Evolutionary conservation across 1,284 basidiomycete genomes (phyloP), one percentile per base, ranked within the genome.

Genomic region (Trichosporon sp.): DNA sequence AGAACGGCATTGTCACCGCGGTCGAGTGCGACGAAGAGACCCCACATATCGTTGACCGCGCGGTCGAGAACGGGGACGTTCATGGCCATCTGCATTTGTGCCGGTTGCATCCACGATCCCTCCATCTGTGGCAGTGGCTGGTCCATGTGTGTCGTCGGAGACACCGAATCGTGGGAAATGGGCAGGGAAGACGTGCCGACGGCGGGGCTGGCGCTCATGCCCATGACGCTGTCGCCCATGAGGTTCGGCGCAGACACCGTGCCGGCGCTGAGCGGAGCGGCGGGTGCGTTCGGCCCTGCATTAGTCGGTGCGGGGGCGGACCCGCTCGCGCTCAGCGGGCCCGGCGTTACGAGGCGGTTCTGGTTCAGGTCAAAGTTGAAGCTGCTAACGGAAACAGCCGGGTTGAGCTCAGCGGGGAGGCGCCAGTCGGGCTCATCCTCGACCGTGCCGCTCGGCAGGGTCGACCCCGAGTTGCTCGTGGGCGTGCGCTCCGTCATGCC

Each of bases 11-110:
- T 60, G 29, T 72, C 62, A 1, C 73, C 73, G 25, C 68, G 68
- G 27, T 72, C 70, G 8, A 74, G 68, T 13, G 66, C 69, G 34
- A 70, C 47, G 31, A 69, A 66, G 1, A 72, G 56, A 0, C 47
- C 38, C 69, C 69, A 72, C 51, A 69, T 53, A 56, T 68, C 64
- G 51, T 51, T 47, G 18, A 70, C 65, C 1, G 68, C 63, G 47
- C 63, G 66, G 51, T 63, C 66, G 58, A 58, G 65, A 18, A 51
- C 9, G 47, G 70, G 70, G n/a, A n/a, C n/a, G n/a, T n/a, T n/a
- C 23, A 67, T 66, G 2, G 51, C 65, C 35, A 68, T 71, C 63
- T 47, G 66, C 60, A 51, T 62, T 15, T 62, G 58, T 2, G 68
- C 65, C 35, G 65, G 62, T n/a, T 66, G 66, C 62, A 71, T 64